Evolutionary conservation across 2,329 filamentous ascomycete genomes (phyloP).

Genomic region (Teratosphaeria viscida): DNA sequence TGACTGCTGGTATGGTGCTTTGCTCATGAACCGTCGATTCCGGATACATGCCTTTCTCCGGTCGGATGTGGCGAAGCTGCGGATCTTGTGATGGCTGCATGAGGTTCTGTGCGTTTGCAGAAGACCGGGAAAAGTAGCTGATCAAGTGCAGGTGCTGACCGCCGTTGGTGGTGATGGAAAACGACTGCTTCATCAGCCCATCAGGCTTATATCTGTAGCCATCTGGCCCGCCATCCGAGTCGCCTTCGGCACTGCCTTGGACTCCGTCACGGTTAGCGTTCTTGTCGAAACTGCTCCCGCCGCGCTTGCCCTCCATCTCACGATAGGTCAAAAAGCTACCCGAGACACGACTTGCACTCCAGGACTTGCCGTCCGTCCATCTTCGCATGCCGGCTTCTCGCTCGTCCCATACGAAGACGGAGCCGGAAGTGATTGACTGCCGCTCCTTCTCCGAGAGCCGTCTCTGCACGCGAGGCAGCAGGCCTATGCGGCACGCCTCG

Average conservation of each 20-base stretch:
- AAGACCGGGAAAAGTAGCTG: slow-evolving; percentile 84
- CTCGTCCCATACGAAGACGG: slow-evolving; percentile 99
- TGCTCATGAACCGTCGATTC: slow-evolving; percentile 87
- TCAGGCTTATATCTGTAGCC: slow-evolving; percentile 93
- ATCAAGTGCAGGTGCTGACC: slow-evolving; percentile 93
- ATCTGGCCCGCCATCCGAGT: slow-evolving; percentile 66
- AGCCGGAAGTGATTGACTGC: slow-evolving; percentile 89
- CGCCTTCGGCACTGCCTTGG: slow-evolving; percentile 65
- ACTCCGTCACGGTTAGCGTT: slow-evolving; percentile 60
- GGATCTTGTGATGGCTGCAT: slow-evolving; percentile 75
- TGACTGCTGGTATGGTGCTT: slow-evolving; percentile 69
- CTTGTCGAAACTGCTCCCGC: slow-evolving; percentile 54
- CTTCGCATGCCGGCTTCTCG: slow-evolving; percentile 93
- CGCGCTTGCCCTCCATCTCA: slow-evolving; percentile 97
- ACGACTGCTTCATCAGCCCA: slow-evolving; percentile 98
- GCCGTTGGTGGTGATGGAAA: slow-evolving; percentile 89
- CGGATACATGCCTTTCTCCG: slow-evolving; percentile 90
- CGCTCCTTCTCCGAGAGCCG: slow-evolving; percentile 93
- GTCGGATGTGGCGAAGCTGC: slow-evolving; percentile 67
- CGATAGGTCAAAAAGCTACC: slow-evolving; percentile 95
- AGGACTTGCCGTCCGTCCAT: slow-evolving; percentile 98
- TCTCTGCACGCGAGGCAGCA: slow-evolving; percentile 84
- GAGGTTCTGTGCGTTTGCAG: slow-evolving; percentile 60
- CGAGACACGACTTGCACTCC: slow-evolving; percentile 94
- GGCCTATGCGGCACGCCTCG: slow-evolving; percentile 82